Evolutionary conservation across 768 basidiomycete species (phyloP).

Genomic region (Asterophora parasitica): DNA sequence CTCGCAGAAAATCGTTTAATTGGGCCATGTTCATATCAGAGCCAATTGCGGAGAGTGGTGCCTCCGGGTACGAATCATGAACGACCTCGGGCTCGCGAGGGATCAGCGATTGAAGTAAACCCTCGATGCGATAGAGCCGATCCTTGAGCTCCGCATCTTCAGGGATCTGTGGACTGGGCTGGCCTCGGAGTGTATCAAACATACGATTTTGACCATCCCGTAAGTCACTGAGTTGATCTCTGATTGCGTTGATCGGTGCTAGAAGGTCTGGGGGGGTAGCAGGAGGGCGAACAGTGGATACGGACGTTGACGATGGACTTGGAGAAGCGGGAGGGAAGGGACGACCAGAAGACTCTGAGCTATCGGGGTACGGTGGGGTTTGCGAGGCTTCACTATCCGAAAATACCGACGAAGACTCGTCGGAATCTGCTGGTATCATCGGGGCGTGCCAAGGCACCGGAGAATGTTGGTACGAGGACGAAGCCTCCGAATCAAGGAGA

Average conservation of each 20-base stretch:
- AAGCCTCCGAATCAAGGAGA: constrained; percentile 4
- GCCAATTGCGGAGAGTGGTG: constrained; percentile 24
- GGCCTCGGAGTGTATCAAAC: constrained; percentile 57
- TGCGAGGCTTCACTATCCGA: constrained; percentile 12
- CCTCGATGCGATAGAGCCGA: constrained; percentile 43
- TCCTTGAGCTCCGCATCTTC: constrained; percentile 38
- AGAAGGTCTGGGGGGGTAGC: constrained; percentile 39
- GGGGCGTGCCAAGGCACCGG: constrained; percentile 17
- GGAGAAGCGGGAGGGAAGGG: constrained; percentile 30
- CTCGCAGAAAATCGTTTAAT: constrained; percentile 19
- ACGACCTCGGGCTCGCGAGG: constrained; percentile 22
- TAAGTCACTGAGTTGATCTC: constrained; percentile 54
- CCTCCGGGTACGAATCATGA: constrained; percentile 14
- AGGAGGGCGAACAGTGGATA: constrained; percentile 21
- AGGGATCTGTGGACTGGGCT: constrained; percentile 30
- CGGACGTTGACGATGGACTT: constrained; percentile 31
- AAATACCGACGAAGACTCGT: constrained; percentile 6
- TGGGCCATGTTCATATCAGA: constrained; percentile 18
- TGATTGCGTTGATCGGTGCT: constrained; percentile 51
- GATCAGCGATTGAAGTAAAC: constrained; percentile 35
- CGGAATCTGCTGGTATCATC: constrained; percentile 9
- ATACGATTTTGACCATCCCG: constrained; percentile 61
- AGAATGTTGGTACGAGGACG: constrained; percentile 15
- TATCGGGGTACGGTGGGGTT: constrained; percentile 10
- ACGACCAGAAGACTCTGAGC: constrained; percentile 24